Base-by-base conservation (phyloP, 83 land plant species). In the Picea abies region DNA sequence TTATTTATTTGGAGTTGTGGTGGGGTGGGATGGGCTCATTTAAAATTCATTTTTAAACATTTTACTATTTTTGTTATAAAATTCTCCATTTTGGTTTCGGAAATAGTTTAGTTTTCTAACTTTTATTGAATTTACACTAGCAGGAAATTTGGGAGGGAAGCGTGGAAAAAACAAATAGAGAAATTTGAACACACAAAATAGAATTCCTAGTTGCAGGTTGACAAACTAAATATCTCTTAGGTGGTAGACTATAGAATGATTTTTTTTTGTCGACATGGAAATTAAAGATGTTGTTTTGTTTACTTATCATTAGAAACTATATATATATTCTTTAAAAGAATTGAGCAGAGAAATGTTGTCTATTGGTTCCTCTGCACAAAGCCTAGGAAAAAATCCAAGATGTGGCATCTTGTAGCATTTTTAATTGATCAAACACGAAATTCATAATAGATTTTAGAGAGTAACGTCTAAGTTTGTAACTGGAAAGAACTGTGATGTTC, bases 1-100 rank as follows among this genome's bases (percentile, higher is more conserved):
- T n/a, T n/a, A n/a, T n/a, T n/a, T n/a, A n/a, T n/a, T n/a, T n/a
- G n/a, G n/a, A n/a, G n/a, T n/a, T n/a, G n/a, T n/a, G n/a, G n/a
- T 10, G 47, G 47, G 79, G 23, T 44, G 79, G 58, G 61, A n/a
- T 37, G 52, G 77, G 77, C 2, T 73, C 23, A 52, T 44, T n/a
- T n/a, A n/a, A n/a, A n/a, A n/a, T n/a, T n/a, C n/a, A n/a, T n/a
- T n/a, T n/a, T n/a, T n/a, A n/a, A 44, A 76, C 47, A 44, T 76
- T 76, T 76, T 73, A 6, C 4, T 22, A 32, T 12, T 52, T 44
- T 76, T 76, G 41, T 76, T 9, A 49, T 15, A 76, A 7, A 76
- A 76, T 76, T 23, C 56, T 39, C 37, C 60, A 47, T 76, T 76
- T 76, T 20, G 37, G 79, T 52, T 52, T 76, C n/a, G 79, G 58